Base-by-base conservation (phyloP, 1,284 basidiomycete species). In the Apiotrichum gamsii region DNA sequence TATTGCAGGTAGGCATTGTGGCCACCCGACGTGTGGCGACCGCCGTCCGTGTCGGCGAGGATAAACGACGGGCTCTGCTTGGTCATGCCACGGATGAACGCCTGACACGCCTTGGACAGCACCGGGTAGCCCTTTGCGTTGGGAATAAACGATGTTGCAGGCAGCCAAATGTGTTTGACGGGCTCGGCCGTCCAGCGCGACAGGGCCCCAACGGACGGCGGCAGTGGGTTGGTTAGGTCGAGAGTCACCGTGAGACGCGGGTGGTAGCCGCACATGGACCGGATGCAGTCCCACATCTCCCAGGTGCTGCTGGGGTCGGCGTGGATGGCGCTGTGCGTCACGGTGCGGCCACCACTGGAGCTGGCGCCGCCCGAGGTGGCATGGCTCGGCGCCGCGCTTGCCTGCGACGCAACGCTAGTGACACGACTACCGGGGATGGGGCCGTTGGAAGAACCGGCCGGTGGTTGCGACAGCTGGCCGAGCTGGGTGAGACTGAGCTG, bases 121-220 rank as follows among this genome's bases (percentile, higher is more conserved):
- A 99, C 95, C 0, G 95, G 95, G 68, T 95, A 99, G 4, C 91
- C 94, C 72, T 96, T 95, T 28, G 84, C 82, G 69, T 99, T 99
- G 11, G 90, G 84, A 56, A 98, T 91, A 70, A 97, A 99, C 10
- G 87, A 81, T 4, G 83, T 82, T 2, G 90, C 83, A 3, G 95
- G 93, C 1, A 98, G 75, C 73, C 88, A 89, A 47, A 99, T 78
- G 63, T 90, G 80, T 39, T 82, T 80, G 5, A 94, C 83, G 1
- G 91, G 87, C 71, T 98, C 95, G 9, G 94, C 87, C 3, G 83
- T 79, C 95, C 95, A 98, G 62, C 93, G 82, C 47, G 78, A 77
- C 39, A 90, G 73, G 16, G 85, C 82, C 2, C 80, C 81, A 10
- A 81, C 76, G 11, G 82, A 81, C 5, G 84, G 79, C 3, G 91